Percentiles rank a stretch among this genome's conserved stretches.
These are phyloP conservation scores for Cicer arietinum DNA, from an alignment of 306 rosid species.

Conservation along the genomic window DNA sequence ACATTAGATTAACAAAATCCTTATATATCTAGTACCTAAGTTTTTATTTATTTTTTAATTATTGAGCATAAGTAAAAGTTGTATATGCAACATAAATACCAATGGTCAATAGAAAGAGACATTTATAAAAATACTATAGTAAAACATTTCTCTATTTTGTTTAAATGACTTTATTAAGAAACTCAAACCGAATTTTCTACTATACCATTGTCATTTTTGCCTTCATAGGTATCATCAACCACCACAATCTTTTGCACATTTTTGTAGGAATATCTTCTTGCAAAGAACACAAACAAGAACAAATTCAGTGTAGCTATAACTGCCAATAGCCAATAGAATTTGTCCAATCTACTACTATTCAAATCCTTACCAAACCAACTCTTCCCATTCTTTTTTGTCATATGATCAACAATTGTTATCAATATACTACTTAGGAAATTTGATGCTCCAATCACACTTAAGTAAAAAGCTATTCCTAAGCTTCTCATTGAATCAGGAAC, in stretches of 20 bases:
- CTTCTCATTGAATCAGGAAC: conserved; percentile 97
- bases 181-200: conserved; percentile 55
- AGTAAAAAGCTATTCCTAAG: conserved; percentile 79
- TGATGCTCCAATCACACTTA: conserved; percentile 79
- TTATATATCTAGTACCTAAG: no score
- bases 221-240: conserved; percentile 61
- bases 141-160: neutral
- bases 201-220: conserved; percentile 43
- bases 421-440: conserved; percentile 76
- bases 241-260: conserved; percentile 76
- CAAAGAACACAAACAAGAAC: conserved; percentile 69
- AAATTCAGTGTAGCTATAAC: conserved; percentile 56
- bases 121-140: neutral
- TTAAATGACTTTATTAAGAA: neutral
- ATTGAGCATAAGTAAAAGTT: neutral
- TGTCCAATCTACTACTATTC: conserved; percentile 80
- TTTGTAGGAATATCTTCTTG: conserved; percentile 82
- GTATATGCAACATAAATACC: neutral
- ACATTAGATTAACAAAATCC: no score
- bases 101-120: neutral
- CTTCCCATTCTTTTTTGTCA: conserved; percentile 56
- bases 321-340: conserved; percentile 82
- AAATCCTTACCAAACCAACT: conserved; percentile 88
- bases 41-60: no score
- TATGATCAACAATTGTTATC: conserved; percentile 66